Percentiles rank a stretch among this genome's conserved stretches.
These are phyloP conservation scores for Theileria equi DNA, from an alignment of 169 alveolate genomes.

Conservation along the genomic window DNA sequence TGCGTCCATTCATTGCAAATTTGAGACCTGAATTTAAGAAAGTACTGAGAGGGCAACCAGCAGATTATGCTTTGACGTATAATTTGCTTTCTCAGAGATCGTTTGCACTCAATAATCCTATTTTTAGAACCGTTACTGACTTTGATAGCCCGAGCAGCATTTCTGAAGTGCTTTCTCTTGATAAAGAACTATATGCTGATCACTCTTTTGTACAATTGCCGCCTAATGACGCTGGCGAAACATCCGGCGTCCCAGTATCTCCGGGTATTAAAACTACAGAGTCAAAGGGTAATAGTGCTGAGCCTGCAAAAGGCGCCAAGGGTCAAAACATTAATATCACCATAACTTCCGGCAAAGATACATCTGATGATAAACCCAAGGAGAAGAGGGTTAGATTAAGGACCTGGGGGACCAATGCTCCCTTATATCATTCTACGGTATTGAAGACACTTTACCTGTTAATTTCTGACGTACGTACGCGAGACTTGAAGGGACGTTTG, in stretches of 20 bases:
- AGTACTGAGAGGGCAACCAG: constrained; percentile 6
- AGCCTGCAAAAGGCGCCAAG: background rate
- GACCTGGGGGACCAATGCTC: constrained; percentile 24
- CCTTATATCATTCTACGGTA: constrained; percentile 11
- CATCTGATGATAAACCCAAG: background rate
- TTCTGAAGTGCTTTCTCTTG: constrained; percentile 12
- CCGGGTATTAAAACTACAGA: too few species aligned
- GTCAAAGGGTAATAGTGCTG: background rate
- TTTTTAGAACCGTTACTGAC: constrained; percentile 10
- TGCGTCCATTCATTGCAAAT: constrained; percentile 35
- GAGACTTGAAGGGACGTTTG: constrained; percentile 14
- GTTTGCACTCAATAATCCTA: constrained; percentile 10
- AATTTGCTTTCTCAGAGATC: constrained; percentile 17
- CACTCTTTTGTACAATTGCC: background rate
- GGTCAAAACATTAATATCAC: background rate
- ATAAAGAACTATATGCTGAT: constrained; percentile 12
- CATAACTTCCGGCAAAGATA: constrained; percentile 8
- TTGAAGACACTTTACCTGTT: constrained; percentile 33
- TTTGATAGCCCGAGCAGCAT: constrained; percentile 19
- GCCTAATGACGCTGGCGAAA: background rate
- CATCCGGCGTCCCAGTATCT: background rate
- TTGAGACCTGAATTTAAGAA: constrained; percentile 13
- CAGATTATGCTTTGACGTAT: constrained; percentile 21
- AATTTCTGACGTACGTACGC: constrained; percentile 37
- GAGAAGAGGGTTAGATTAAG: constrained; percentile 1